Evolutionary conservation across 2,329 filamentous ascomycete genomes (phyloP).

Genomic region (Pseudopithomyces maydicus): DNA sequence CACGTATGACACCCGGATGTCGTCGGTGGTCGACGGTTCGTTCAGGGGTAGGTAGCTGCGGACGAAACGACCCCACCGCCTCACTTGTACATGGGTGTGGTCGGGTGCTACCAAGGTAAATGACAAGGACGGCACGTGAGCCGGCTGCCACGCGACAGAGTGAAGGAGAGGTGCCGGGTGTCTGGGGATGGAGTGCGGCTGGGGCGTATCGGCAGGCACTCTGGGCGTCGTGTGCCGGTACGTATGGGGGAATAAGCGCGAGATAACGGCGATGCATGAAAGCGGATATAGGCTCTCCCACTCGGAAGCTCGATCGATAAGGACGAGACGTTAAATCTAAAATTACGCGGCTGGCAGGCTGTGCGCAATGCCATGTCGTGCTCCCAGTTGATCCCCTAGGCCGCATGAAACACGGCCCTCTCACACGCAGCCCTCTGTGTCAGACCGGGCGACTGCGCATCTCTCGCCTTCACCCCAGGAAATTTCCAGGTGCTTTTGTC

Average conservation of each 20-base stretch:
- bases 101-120: too few species aligned
- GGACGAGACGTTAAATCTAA: neutral
- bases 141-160: too few species aligned
- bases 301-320: too few species aligned
- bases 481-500: neutral
- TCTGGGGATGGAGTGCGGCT: neutral
- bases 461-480: neutral
- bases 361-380: conserved; percentile 6
- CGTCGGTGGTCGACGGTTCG: too few species aligned
- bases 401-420: conserved; percentile 16
- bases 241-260: too few species aligned
- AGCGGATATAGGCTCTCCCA: too few species aligned
- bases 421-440: neutral
- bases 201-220: neutral
- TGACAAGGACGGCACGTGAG: too few species aligned
- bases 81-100: neutral
- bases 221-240: too few species aligned
- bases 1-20: too few species aligned
- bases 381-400: conserved; percentile 3
- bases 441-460: neutral
- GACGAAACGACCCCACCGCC: conserved; percentile 2
- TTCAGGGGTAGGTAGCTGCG: neutral
- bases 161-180: too few species aligned
- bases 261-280: too few species aligned
- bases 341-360: neutral